Evolutionary conservation across 2,329 filamentous ascomycete species (phyloP).

Genomic region (Colletotrichum tanaceti): DNA sequence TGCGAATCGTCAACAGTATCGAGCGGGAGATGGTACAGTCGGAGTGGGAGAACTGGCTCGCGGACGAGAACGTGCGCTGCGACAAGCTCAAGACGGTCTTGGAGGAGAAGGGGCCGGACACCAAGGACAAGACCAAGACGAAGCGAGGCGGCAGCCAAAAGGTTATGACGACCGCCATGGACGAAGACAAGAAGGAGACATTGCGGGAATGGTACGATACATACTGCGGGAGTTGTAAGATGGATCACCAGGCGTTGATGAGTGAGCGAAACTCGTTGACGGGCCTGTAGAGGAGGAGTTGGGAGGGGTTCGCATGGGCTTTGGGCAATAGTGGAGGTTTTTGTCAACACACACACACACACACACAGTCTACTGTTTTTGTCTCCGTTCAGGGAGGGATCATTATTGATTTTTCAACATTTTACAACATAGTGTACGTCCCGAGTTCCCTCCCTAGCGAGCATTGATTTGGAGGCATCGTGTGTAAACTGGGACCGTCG

Average conservation of each 20-base stretch:
- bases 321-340: conserved; percentile 5
- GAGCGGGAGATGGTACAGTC: conserved; percentile 86
- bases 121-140: conserved; percentile 19
- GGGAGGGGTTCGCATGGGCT: background rate
- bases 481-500: too few relatives aligned
- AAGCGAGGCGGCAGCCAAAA: conserved; percentile 36
- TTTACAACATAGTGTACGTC: background rate
- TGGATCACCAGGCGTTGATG: conserved; percentile 54
- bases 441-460: background rate
- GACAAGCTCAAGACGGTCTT: conserved; percentile 67
- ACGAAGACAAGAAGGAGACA: conserved; percentile 48
- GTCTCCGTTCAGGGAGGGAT: conserved; percentile 9
- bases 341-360: conserved; percentile 9
- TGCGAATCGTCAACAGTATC: conserved; percentile 89
- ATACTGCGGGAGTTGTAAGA: conserved; percentile 68
- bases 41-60: conserved; percentile 94
- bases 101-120: conserved; percentile 42
- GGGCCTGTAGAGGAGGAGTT: conserved; percentile 20
- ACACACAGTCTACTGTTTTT: conserved; percentile 28
- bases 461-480: background rate
- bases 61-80: conserved; percentile 82
- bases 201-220: conserved; percentile 62
- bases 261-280: conserved; percentile 34
- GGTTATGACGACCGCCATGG: conserved; percentile 42
- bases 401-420: background rate